These are phyloP conservation scores for Linderniella brevidens DNA, from an alignment of 257 asterid species.

Conservation along the genomic window DNA sequence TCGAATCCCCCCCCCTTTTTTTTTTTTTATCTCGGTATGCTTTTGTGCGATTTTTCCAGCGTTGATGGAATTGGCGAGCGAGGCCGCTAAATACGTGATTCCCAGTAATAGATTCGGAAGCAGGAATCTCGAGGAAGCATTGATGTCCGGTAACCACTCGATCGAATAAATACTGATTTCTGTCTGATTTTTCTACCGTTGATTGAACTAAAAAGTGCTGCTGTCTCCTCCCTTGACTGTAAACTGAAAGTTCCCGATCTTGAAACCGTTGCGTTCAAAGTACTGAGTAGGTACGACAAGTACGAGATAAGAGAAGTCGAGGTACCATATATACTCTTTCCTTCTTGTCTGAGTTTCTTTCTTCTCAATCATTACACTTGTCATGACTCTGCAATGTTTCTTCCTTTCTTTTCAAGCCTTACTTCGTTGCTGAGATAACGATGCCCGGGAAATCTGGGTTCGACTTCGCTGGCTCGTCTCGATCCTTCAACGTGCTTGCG, in stretches of 20 bases:
- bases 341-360: no score
- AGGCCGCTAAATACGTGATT: conserved; percentile 45
- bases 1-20: neutral
- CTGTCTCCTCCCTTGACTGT: neutral
- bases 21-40: neutral
- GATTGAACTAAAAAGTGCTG: conserved; percentile 3
- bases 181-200: conserved; percentile 4
- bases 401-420: conserved; percentile 24
- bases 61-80: conserved; percentile 45
- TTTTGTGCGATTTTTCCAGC: conserved; percentile 18
- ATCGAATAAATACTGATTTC: neutral
- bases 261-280: conserved; percentile 66
- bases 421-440: conserved; percentile 66
- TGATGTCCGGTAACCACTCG: conserved; percentile 55
- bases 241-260: conserved; percentile 48
- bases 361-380: no score
- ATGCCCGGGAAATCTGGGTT: conserved; percentile 82
- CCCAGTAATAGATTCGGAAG: conserved; percentile 46
- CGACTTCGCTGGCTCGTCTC: conserved; percentile 62
- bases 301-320: conserved; percentile 79
- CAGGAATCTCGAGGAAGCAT: conserved; percentile 64
- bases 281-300: conserved; percentile 31
- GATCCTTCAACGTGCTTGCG: conserved; percentile 62
- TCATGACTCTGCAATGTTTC: no score
- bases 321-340: conserved; percentile 39